Percentiles rank a stretch among this genome's conserved stretches.
Evolutionary conservation across 768 basidiomycete genomes (phyloP).

Genomic region (Leucocoprinus leucothites): DNA sequence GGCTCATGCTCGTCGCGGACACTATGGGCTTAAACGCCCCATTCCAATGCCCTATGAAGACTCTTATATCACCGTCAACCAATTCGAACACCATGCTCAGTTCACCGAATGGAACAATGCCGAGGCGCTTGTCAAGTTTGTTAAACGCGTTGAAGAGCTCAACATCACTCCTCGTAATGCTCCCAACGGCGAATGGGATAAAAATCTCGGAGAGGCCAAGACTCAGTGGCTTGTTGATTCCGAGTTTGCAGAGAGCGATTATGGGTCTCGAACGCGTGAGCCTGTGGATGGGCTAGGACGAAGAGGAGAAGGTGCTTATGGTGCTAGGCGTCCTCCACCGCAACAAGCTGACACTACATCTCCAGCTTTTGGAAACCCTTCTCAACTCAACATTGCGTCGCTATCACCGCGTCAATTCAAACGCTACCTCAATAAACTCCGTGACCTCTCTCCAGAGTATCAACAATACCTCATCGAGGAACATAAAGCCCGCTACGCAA

Average conservation of each 20-base stretch:
- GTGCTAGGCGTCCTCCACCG: conserved; percentile 12
- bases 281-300: conserved; percentile 10
- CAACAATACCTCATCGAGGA: conserved; percentile 19
- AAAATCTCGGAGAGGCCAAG: conserved; percentile 32
- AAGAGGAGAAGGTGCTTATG: conserved; percentile 22
- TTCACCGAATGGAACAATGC: conserved; percentile 78
- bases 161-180: conserved; percentile 33
- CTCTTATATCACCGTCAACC: conserved; percentile 61
- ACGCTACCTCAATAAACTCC: conserved; percentile 56
- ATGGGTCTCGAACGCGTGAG: too few relatives aligned
- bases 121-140: conserved; percentile 63
- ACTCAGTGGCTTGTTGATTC: conserved; percentile 39
- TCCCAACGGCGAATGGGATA: conserved; percentile 32
- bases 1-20: conserved; percentile 69
- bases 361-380: conserved; percentile 13
- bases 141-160: conserved; percentile 66
- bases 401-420: conserved; percentile 62
- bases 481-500: conserved; percentile 8
- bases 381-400: conserved; percentile 46
- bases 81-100: conserved; percentile 69
- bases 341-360: neutral
- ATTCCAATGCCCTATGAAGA: conserved; percentile 63
- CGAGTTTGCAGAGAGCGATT: conserved; percentile 31
- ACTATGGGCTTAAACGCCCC: conserved; percentile 86
- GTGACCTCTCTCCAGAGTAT: conserved; percentile 56